These are phyloP conservation scores for Clarkia xantiana DNA, from an alignment of 345 rosid species.

Conservation along the genomic window DNA sequence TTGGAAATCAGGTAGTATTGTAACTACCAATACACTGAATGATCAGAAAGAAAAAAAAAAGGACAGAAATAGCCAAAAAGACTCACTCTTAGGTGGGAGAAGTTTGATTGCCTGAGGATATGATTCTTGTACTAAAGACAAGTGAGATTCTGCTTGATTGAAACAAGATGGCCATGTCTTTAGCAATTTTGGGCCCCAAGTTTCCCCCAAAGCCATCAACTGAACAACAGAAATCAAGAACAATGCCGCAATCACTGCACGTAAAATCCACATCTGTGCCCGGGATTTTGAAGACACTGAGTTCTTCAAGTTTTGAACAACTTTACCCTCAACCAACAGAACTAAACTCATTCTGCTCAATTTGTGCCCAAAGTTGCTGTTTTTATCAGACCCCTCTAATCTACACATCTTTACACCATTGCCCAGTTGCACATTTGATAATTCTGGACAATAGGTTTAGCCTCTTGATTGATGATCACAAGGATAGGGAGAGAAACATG, in stretches of 20 bases:
- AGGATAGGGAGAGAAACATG: neutral
- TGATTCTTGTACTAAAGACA: constrained; percentile 18
- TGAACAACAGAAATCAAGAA: constrained; percentile 75
- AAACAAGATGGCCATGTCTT: constrained; percentile 88
- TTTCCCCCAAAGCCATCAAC: constrained; percentile 55
- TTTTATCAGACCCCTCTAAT: constrained; percentile 18
- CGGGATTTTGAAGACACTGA: constrained; percentile 50
- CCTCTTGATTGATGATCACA: neutral
- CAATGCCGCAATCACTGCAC: constrained; percentile 46
- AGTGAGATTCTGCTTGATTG: constrained; percentile 19
- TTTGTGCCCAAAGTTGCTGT: constrained; percentile 27
- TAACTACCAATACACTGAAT: too few species aligned
- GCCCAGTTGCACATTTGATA: neutral
- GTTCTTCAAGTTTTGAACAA: constrained; percentile 29
- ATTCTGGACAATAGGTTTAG: too few species aligned
- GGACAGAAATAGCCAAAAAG: neutral
- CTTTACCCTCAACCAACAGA: constrained; percentile 41
- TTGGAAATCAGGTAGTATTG: too few species aligned
- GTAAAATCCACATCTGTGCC: constrained; percentile 57
- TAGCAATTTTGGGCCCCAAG: constrained; percentile 78
- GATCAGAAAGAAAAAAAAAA: too few species aligned
- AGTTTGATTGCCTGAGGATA: constrained; percentile 38
- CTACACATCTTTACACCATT: constrained; percentile 6
- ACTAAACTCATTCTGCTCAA: constrained; percentile 38
- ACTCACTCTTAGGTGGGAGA: constrained; percentile 73